phyloP scores from a whole-genome alignment of 768 basidiomycete genomes.

The Leccinum fibrillosum region DNA sequence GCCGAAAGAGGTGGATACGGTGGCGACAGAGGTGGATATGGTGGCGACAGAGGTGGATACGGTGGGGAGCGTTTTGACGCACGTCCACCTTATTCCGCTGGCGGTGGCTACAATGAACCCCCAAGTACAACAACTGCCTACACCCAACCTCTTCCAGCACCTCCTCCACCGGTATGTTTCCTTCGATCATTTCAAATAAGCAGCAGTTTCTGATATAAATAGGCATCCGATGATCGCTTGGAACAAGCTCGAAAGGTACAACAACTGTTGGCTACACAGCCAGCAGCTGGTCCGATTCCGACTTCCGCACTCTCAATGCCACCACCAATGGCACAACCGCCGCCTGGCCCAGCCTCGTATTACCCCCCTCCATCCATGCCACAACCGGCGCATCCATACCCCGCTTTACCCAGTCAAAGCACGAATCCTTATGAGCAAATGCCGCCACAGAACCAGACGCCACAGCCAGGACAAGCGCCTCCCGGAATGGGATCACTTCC shows the following conservation, averaged over 20 bases:
- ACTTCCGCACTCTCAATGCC: constrained; percentile 36
- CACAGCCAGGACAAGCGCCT: constrained; percentile 34
- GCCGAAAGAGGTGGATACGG: constrained; percentile 41
- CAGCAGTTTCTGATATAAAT: background rate
- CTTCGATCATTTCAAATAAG: background rate
- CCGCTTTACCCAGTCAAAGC: constrained; percentile 16
- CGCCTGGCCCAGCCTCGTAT: constrained; percentile 35
- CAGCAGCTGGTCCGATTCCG: constrained; percentile 35
- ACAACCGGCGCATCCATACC: constrained; percentile 22
- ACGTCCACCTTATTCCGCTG: constrained; percentile 33
- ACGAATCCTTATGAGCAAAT: constrained; percentile 31
- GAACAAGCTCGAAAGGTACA: constrained; percentile 88
- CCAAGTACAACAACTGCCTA: constrained; percentile 22
- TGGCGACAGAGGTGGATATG: constrained; percentile 40
- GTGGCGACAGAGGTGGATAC: constrained; percentile 40
- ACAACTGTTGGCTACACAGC: constrained; percentile 59
- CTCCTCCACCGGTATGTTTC: constrained; percentile 30
- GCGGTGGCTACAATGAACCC: constrained; percentile 24
- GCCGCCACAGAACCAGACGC: constrained; percentile 26
- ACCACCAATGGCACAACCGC: constrained; percentile 24
- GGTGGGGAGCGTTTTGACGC: constrained; percentile 45
- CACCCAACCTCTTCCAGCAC: constrained; percentile 21
- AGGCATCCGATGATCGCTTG: constrained; percentile 63
- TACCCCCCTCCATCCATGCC: constrained; percentile 41
- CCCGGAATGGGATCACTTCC: constrained; percentile 44